Conservation (phyloP, 2,329 filamentous ascomycete genomes). For the Microdochium bolleyi region DNA sequence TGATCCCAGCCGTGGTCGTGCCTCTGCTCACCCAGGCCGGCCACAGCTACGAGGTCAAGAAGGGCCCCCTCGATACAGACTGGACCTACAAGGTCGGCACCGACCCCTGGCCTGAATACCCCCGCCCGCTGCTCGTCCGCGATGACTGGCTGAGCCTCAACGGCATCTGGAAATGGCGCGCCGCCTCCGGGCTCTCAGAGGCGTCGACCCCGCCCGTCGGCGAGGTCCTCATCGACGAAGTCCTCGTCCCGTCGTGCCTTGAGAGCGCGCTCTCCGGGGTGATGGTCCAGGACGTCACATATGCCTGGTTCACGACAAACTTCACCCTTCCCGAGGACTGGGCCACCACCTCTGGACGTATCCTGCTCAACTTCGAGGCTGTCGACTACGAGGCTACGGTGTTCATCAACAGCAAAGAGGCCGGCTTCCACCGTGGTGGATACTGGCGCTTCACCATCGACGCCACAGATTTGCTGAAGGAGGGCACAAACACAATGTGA, state of each 20-base stretch:
- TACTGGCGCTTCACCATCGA: slow-evolving; percentile 56
- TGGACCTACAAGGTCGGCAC: slow-evolving; percentile 46
- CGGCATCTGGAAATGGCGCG: slow-evolving; percentile 48
- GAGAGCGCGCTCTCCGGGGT: slow-evolving; percentile 41
- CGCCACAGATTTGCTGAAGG: slow-evolving; percentile 36
- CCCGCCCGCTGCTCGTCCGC: slow-evolving; percentile 46
- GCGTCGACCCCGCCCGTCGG: slow-evolving; percentile 9
- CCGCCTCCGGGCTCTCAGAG: slow-evolving; percentile 13
- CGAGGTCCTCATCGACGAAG: slow-evolving; percentile 25
- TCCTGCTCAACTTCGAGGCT: slow-evolving; percentile 49
- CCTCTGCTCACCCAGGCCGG: not conserved
- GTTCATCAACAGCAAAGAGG: slow-evolving; percentile 47
- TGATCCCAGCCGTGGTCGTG: not conserved
- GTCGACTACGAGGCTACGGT: slow-evolving; percentile 51
- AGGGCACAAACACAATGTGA: slow-evolving; percentile 46
- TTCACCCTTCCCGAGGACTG: slow-evolving; percentile 42
- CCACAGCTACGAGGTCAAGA: slow-evolving; percentile 22
- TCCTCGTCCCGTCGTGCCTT: slow-evolving; percentile 33
- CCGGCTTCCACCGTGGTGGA: slow-evolving; percentile 48
- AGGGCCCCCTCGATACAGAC: slow-evolving; percentile 36
- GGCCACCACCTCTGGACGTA: slow-evolving; percentile 23
- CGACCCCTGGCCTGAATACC: slow-evolving; percentile 49
- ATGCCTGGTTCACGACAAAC: slow-evolving; percentile 41
- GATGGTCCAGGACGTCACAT: slow-evolving; percentile 28
- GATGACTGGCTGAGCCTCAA: slow-evolving; percentile 48